Percentiles rank a stretch among this genome's conserved stretches.
phyloP scores from a whole-genome alignment of 495 filamentous ascomycete genomes.

The Sordaria brevicollis region DNA sequence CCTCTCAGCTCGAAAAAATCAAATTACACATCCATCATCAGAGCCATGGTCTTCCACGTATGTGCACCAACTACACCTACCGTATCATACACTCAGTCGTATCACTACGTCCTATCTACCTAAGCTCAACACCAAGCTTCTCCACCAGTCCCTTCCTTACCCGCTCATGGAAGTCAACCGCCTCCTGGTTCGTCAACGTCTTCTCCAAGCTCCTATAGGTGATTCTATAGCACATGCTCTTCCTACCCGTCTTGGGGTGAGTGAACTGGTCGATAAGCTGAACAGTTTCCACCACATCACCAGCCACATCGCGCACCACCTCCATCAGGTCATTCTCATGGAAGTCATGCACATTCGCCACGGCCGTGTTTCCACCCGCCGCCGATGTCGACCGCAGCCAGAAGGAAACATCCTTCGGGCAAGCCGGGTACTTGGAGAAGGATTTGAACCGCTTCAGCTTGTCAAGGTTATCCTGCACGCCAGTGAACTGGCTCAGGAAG shows the following conservation, averaged over 20 bases:
- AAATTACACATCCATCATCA: too few species aligned
- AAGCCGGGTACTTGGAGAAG: slow-evolving; percentile 82
- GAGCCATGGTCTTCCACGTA: not conserved
- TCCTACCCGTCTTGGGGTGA: slow-evolving; percentile 74
- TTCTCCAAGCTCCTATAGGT: slow-evolving; percentile 84
- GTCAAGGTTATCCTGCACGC: slow-evolving; percentile 37
- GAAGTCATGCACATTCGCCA: slow-evolving; percentile 39
- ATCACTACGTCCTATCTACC: slow-evolving; percentile 31
- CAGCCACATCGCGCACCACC: slow-evolving; percentile 67
- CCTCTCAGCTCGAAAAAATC: too few species aligned
- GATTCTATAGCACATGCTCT: slow-evolving; percentile 84
- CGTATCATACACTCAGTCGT: not conserved
- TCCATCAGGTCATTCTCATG: slow-evolving; percentile 99
- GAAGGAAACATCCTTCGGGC: slow-evolving; percentile 87
- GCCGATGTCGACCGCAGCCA: slow-evolving; percentile 59
- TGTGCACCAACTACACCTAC: not conserved
- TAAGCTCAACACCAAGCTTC: slow-evolving; percentile 69
- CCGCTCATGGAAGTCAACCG: slow-evolving; percentile 61
- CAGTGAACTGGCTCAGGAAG: slow-evolving; percentile 71
- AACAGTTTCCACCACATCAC: slow-evolving; percentile 82
- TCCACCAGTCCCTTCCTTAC: slow-evolving; percentile 52
- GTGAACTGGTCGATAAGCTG: slow-evolving; percentile 68
- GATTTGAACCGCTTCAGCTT: slow-evolving; percentile 60
- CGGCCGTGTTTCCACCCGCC: slow-evolving; percentile 33
- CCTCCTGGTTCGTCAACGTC: slow-evolving; percentile 73